Evolutionary conservation across 768 basidiomycete genomes (phyloP).

Genomic region (Pisolithus tinctorius): DNA sequence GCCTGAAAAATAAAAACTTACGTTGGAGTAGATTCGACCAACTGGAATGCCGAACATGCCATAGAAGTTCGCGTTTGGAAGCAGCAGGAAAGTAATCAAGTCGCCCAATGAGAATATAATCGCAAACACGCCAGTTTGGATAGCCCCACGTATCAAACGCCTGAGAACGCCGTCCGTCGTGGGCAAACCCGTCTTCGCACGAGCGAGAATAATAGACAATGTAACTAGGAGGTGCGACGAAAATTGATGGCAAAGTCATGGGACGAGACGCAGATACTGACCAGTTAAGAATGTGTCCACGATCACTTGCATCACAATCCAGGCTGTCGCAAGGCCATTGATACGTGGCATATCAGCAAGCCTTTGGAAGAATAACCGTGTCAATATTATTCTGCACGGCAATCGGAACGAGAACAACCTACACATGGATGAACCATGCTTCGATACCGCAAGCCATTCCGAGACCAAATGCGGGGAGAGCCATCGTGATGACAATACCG

Average conservation of each 20-base stretch:
- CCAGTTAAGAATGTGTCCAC: constrained; percentile 38
- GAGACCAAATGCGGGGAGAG: constrained; percentile 33
- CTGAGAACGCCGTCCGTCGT: constrained; percentile 46
- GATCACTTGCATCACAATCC: constrained; percentile 38
- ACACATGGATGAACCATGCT: constrained; percentile 38
- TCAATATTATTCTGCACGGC: not conserved
- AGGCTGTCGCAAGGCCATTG: constrained; percentile 34
- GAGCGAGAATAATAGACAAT: constrained; percentile 29
- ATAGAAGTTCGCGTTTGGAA: constrained; percentile 26
- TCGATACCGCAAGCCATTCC: constrained; percentile 38
- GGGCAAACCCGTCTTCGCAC: constrained; percentile 40
- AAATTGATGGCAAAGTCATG: not conserved
- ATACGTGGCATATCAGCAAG: constrained; percentile 36
- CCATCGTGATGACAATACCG: constrained; percentile 27
- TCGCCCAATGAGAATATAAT: constrained; percentile 44
- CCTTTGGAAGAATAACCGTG: constrained; percentile 14
- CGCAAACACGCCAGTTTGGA: constrained; percentile 47
- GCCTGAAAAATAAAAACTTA: constrained; percentile 14
- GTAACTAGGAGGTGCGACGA: not conserved
- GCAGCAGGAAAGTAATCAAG: constrained; percentile 29
- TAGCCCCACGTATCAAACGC: constrained; percentile 45
- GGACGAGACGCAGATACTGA: constrained; percentile 6
- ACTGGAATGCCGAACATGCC: constrained; percentile 32
- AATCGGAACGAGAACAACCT: constrained; percentile 5
- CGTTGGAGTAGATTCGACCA: constrained; percentile 39